Evolutionary conservation across 164 flowering plant species (phyloP).

Genomic region (Macadamia tetraphylla): DNA sequence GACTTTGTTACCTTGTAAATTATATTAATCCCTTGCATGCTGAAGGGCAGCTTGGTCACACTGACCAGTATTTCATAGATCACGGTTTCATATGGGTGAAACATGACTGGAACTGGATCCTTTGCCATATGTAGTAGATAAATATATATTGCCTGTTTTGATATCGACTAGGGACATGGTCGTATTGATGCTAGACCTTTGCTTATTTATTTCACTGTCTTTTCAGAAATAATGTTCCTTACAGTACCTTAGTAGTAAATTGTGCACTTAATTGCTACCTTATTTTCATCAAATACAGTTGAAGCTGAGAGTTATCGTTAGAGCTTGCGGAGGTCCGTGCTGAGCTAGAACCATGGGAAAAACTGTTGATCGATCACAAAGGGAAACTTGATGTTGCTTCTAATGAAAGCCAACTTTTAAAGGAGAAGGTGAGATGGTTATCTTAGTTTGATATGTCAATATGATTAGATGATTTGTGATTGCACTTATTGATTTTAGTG

Average conservation of each 20-base stretch:
- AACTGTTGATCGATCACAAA: conserved; percentile 67
- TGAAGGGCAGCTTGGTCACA: no score
- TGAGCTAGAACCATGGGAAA: conserved; percentile 94
- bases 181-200: no score
- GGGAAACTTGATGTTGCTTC: conserved; percentile 88
- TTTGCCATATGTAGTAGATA: no score
- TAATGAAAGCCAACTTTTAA: conserved; percentile 65
- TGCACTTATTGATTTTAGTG: neutral
- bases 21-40: no score
- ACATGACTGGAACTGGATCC: no score
- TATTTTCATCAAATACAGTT: conserved; percentile 34
- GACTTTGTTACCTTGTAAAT: no score
- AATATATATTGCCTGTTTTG: no score
- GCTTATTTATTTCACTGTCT: no score
- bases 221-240: neutral
- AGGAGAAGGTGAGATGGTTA: conserved; percentile 56
- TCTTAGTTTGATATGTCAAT: neutral
- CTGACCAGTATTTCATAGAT: no score
- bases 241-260: neutral
- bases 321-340: conserved; percentile 75
- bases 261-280: neutral
- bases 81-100: no score
- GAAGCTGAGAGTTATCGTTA: conserved; percentile 72
- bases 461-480: no score
- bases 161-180: no score